phyloP scores from a whole-genome alignment of 2,329 filamentous ascomycete species.

The Stromatinia cepivora region DNA sequence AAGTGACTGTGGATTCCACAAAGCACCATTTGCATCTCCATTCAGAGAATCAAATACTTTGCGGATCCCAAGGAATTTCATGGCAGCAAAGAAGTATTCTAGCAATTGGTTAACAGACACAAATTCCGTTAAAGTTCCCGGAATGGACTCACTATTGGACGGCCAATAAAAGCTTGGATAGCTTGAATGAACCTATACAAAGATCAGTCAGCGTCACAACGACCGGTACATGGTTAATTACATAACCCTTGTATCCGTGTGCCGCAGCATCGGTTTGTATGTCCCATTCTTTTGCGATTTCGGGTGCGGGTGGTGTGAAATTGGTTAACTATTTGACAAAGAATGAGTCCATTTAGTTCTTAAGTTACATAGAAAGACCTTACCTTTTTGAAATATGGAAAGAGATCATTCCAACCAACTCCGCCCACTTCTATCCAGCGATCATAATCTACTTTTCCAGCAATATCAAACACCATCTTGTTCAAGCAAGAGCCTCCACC shows the following conservation, averaged over 20 bases:
- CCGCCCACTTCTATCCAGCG: conserved; percentile 47
- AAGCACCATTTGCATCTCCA: conserved; percentile 19
- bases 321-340: conserved; percentile 1
- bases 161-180: conserved; percentile 21
- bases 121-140: neutral
- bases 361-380: neutral
- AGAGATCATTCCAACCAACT: conserved; percentile 43
- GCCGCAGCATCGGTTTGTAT: conserved; percentile 16
- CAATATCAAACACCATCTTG: conserved; percentile 34
- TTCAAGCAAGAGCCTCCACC: conserved; percentile 45
- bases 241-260: conserved; percentile 16
- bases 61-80: conserved; percentile 19
- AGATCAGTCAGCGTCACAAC: neutral
- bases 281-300: conserved; percentile 8
- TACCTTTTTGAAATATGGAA: conserved; percentile 22
- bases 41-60: conserved; percentile 16
- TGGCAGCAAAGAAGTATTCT: conserved; percentile 17
- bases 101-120: neutral
- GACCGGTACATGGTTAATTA: neutral
- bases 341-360: neutral
- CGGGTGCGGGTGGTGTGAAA: conserved; percentile 10
- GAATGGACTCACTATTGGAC: conserved; percentile 1
- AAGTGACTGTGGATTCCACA: conserved; percentile 20
- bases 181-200: conserved; percentile 14
- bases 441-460: conserved; percentile 39